phyloP scores from a whole-genome alignment of 352 stramenopile species.

The Phytophthora pinifolia region DNA sequence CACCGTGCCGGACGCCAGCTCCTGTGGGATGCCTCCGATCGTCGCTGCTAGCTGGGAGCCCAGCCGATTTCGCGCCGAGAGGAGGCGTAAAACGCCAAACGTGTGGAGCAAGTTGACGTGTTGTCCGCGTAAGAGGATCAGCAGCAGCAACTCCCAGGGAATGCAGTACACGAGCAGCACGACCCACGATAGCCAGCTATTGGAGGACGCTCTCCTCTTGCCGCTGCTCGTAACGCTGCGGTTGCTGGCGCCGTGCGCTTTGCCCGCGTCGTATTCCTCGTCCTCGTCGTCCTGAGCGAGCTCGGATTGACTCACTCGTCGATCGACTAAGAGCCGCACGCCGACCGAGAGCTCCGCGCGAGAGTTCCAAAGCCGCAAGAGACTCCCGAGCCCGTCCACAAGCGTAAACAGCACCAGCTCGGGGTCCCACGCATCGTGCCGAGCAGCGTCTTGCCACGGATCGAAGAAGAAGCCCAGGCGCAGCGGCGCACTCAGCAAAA shows the following conservation, averaged over 20 bases:
- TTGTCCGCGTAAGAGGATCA: conserved; percentile 12
- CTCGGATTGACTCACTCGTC: conserved; percentile 14
- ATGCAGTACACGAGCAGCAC: conserved; percentile 30
- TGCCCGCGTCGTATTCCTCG: conserved; percentile 2
- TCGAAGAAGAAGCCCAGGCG: conserved; percentile 52
- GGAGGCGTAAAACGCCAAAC: conserved; percentile 31
- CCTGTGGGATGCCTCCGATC: conserved; percentile 22
- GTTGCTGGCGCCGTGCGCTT: conserved; percentile 7
- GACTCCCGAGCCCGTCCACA: conserved; percentile 31
- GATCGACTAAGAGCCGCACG: conserved; percentile 9
- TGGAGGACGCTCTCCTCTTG: conserved; percentile 5
- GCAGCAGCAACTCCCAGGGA: conserved; percentile 41
- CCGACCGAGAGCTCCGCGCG: conserved; percentile 15
- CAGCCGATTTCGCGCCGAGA: conserved; percentile 11
- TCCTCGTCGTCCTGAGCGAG: conserved; percentile 4
- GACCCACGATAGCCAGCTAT: conserved; percentile 17
- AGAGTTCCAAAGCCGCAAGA: conserved; percentile 32
- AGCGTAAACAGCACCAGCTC: conserved; percentile 31
- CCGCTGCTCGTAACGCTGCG: conserved; percentile 11
- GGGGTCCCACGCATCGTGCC: conserved; percentile 21
- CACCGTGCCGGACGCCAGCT: conserved; percentile 30
- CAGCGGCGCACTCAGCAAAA: conserved; percentile 39
- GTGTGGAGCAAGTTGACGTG: conserved; percentile 54
- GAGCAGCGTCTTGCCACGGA: conserved; percentile 18
- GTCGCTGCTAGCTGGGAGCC: conserved; percentile 19